Evolutionary conservation across 176 grass and related monocot species (phyloP).

Genomic region (Cenchrus americanus): DNA sequence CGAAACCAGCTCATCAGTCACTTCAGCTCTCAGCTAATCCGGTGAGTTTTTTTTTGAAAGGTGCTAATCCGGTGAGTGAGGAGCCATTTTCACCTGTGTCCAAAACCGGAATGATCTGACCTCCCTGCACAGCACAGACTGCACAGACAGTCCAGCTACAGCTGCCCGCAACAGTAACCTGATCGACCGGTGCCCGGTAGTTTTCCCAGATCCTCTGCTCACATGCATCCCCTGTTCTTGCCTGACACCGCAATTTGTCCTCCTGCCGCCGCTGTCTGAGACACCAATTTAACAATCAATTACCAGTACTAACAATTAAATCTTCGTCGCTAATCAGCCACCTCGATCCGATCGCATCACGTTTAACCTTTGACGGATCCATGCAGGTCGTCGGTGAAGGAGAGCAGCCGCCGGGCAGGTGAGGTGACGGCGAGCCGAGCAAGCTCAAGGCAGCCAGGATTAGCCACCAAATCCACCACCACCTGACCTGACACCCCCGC

Average conservation of each 20-base stretch:
- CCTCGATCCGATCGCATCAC: too few relatives aligned
- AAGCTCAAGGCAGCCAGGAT: background rate
- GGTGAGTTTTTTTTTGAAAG: too few relatives aligned
- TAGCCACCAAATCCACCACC: slow-evolving; percentile 35
- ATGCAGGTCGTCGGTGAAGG: background rate
- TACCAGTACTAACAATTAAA: background rate
- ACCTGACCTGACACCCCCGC: slow-evolving; percentile 1
- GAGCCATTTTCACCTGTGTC: background rate
- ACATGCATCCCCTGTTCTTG: background rate
- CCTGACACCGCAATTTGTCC: background rate
- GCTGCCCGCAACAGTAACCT: background rate
- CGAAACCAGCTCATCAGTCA: background rate
- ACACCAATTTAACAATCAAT: background rate
- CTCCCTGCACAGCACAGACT: too few relatives aligned
- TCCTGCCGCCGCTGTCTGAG: background rate
- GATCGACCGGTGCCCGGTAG: slow-evolving; percentile 38
- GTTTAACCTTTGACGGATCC: background rate
- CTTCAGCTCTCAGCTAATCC: background rate
- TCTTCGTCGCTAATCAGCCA: background rate
- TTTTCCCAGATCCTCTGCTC: slow-evolving; percentile 27
- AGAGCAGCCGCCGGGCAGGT: background rate
- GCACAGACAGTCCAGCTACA: too few relatives aligned
- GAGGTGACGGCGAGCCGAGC: background rate
- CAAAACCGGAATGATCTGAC: background rate
- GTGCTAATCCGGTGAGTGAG: background rate